phyloP scores from a whole-genome alignment of 352 stramenopile species.

The Phytophthora nicotianae region DNA sequence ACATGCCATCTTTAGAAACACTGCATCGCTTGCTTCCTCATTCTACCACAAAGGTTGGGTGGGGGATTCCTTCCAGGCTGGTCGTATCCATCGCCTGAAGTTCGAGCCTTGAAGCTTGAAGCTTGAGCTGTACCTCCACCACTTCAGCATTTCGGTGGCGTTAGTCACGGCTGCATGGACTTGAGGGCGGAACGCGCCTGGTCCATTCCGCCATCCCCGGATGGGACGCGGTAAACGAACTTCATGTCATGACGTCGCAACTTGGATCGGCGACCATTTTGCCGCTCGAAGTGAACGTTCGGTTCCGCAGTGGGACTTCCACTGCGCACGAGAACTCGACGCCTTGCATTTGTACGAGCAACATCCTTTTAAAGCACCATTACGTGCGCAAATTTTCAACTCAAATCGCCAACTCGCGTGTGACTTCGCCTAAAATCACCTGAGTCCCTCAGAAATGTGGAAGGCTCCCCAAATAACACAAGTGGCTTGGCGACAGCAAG shows the following conservation, averaged over 20 bases:
- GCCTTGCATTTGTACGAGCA: constrained; percentile 12
- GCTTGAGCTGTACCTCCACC: neutral
- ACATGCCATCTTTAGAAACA: neutral
- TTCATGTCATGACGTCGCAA: constrained; percentile 1
- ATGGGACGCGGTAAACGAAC: constrained; percentile 25
- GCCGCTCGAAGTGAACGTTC: constrained; percentile 20
- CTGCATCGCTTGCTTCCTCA: neutral
- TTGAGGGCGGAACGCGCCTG: constrained; percentile 26
- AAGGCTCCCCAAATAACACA: too few relatives aligned
- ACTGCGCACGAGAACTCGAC: neutral
- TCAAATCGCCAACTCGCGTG: constrained; percentile 17
- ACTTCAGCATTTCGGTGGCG: constrained; percentile 25
- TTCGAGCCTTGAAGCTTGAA: neutral
- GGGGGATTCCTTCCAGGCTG: too few relatives aligned
- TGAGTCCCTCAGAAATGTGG: neutral
- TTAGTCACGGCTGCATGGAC: constrained; percentile 14
- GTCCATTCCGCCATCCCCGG: constrained; percentile 17
- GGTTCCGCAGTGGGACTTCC: constrained; percentile 8
- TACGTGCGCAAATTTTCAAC: constrained; percentile 11
- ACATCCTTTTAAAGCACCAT: constrained; percentile 9
- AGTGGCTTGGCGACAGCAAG: too few relatives aligned
- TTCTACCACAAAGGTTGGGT: constrained; percentile 7
- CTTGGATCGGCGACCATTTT: constrained; percentile 17
- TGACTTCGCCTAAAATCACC: constrained; percentile 22
- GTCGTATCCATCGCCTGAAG: too few relatives aligned